phyloP scores from a whole-genome alignment of 2,329 filamentous ascomycete species.

The Pleoardoris graminearum region DNA sequence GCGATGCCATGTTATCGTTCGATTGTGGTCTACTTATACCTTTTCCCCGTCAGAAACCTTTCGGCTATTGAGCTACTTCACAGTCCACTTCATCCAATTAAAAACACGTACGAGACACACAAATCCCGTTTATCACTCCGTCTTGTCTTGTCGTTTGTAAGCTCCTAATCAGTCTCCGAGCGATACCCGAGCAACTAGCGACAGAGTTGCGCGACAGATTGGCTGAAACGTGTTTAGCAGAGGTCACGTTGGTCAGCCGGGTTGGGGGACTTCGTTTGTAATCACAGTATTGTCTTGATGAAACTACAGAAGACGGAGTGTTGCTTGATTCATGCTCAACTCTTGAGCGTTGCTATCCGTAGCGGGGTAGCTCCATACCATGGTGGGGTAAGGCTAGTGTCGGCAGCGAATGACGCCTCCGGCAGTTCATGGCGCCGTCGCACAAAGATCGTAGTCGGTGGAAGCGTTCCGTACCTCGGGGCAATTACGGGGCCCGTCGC shows the following conservation, averaged over 20 bases:
- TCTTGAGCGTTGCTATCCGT: slow-evolving; percentile 7
- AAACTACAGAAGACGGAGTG: background rate
- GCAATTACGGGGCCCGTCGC: background rate
- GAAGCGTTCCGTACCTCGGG: background rate
- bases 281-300: background rate
- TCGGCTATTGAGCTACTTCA: background rate
- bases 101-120: background rate
- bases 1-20: slow-evolving; percentile 13
- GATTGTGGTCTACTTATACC: background rate
- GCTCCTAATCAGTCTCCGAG: background rate
- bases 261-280: background rate
- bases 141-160: background rate
- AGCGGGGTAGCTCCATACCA: slow-evolving; percentile 28
- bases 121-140: background rate
- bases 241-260: background rate
- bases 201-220: background rate
- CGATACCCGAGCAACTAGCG: background rate
- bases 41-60: background rate
- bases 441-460: background rate
- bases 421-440: background rate
- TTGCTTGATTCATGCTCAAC: no score
- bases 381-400: slow-evolving; percentile 25
- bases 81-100: background rate
- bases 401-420: slow-evolving; percentile 13
- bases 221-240: background rate